These are phyloP conservation scores for Aspergillus pseudonomiae DNA, from an alignment of 2,329 filamentous ascomycete species.

Conservation along the genomic window DNA sequence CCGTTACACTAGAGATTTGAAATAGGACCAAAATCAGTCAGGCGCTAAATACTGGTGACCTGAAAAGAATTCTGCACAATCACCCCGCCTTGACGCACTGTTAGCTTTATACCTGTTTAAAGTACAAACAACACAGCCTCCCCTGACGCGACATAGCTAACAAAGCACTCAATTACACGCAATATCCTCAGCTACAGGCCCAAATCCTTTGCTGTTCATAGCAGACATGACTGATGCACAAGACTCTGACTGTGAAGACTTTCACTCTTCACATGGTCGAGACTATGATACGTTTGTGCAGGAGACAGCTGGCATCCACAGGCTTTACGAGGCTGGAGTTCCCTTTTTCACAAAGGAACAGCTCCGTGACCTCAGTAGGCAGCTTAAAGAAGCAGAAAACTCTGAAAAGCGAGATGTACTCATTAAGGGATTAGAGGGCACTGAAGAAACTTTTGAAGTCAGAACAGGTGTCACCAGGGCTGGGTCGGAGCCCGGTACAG, in stretches of 20 bases:
- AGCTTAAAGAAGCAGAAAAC: neutral
- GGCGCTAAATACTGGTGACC: neutral
- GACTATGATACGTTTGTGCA: neutral
- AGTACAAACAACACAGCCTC: neutral
- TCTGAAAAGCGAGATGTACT: neutral
- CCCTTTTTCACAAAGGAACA: neutral
- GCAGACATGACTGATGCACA: neutral
- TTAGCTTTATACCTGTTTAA: too few relatives aligned
- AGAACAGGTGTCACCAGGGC: neutral
- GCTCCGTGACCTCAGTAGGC: too few relatives aligned
- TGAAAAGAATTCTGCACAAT: neutral
- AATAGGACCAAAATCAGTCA: neutral
- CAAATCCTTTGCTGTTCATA: too few relatives aligned
- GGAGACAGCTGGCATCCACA: neutral
- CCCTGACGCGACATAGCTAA: neutral
- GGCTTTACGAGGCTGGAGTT: neutral
- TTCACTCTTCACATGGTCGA: neutral
- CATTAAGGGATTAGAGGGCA: neutral
- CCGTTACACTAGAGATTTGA: neutral
- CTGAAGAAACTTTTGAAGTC: neutral
- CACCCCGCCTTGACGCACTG: too few relatives aligned
- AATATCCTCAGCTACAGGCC: neutral
- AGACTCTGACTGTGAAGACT: neutral
- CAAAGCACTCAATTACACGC: neutral
- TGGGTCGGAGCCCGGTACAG: neutral